Evolutionary conservation across 2,329 filamentous ascomycete genomes (phyloP).

Genomic region (Cladosporium sp.): DNA sequence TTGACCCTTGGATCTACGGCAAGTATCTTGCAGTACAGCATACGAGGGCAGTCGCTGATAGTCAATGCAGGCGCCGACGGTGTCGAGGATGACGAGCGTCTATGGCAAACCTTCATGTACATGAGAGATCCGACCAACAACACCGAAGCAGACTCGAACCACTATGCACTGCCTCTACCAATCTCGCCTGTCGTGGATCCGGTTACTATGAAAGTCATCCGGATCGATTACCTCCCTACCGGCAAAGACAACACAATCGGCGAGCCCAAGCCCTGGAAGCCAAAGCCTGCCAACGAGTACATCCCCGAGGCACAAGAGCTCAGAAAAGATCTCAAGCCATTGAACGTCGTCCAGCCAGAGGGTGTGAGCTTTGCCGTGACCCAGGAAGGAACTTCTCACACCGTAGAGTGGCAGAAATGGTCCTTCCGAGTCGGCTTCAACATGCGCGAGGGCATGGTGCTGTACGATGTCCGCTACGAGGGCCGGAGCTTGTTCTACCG

Average conservation of each 20-base stretch:
- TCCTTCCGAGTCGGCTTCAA: slow-evolving; percentile 63
- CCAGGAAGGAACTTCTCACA: slow-evolving; percentile 52
- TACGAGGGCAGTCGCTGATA: neutral
- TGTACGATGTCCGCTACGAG: slow-evolving; percentile 60
- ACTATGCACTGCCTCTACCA: slow-evolving; percentile 67
- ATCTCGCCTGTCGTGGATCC: slow-evolving; percentile 68
- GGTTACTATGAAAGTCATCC: slow-evolving; percentile 62
- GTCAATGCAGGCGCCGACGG: slow-evolving; percentile 43
- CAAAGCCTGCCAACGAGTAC: slow-evolving; percentile 64
- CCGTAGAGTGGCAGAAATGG: slow-evolving; percentile 65
- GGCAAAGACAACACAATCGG: slow-evolving; percentile 62
- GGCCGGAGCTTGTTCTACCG: slow-evolving; percentile 66
- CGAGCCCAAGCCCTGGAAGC: slow-evolving; percentile 57
- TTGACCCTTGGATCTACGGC: slow-evolving; percentile 56
- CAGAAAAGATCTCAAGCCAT: slow-evolving; percentile 59
- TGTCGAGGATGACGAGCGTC: slow-evolving; percentile 48
- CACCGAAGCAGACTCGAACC: slow-evolving; percentile 63
- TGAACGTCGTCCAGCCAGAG: slow-evolving; percentile 70
- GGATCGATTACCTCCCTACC: slow-evolving; percentile 69
- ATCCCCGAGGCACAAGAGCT: slow-evolving; percentile 55
- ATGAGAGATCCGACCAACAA: slow-evolving; percentile 62
- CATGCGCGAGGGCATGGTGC: slow-evolving; percentile 63
- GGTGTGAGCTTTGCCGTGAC: slow-evolving; percentile 65
- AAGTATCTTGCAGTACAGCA: neutral
- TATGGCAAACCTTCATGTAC: slow-evolving; percentile 68